Percentiles rank a stretch among this genome's conserved stretches.
These are phyloP conservation scores for Pelargonium citronellum DNA, from an alignment of 441 rosid genomes.

Conservation along the genomic window DNA sequence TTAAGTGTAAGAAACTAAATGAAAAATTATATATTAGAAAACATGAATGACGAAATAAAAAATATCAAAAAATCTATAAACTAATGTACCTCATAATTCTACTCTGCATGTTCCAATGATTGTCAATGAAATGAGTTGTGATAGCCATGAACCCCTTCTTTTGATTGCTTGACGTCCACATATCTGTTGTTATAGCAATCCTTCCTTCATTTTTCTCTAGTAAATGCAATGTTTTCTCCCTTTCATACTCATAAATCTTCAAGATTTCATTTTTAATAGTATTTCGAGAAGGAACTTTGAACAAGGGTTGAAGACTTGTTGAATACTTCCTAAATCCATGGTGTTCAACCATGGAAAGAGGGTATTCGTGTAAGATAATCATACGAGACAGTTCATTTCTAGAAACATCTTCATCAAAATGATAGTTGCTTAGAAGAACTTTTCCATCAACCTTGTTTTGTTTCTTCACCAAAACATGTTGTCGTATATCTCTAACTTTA, in stretches of 20 bases:
- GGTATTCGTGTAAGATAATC: conserved; percentile 9
- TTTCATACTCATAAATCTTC: not conserved
- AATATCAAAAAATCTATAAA: too few species aligned
- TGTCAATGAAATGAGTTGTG: not conserved
- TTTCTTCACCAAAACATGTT: too few species aligned
- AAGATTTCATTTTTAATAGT: conserved; percentile 13
- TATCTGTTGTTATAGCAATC: conserved; percentile 11
- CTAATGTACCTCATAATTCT: not conserved
- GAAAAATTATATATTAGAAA: not conserved
- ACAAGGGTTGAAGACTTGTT: not conserved
- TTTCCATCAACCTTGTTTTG: too few species aligned
- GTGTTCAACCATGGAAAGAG: not conserved
- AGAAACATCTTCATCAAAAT: too few species aligned
- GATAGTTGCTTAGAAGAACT: too few species aligned
- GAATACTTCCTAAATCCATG: not conserved
- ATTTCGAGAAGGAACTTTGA: not conserved
- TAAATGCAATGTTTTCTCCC: not conserved
- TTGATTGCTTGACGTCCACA: conserved; percentile 13
- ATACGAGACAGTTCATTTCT: not conserved
- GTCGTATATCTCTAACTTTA: too few species aligned
- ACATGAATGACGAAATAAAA: not conserved
- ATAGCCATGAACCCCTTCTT: conserved; percentile 14
- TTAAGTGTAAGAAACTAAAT: too few species aligned
- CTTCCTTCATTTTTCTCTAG: not conserved
- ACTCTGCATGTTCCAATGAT: not conserved